A percentile compares a stretch with the other conserved stretches of the same genome.
Evolutionary conservation across 2,329 filamentous ascomycete species (phyloP).

Genomic region (Penicillium sp.): DNA sequence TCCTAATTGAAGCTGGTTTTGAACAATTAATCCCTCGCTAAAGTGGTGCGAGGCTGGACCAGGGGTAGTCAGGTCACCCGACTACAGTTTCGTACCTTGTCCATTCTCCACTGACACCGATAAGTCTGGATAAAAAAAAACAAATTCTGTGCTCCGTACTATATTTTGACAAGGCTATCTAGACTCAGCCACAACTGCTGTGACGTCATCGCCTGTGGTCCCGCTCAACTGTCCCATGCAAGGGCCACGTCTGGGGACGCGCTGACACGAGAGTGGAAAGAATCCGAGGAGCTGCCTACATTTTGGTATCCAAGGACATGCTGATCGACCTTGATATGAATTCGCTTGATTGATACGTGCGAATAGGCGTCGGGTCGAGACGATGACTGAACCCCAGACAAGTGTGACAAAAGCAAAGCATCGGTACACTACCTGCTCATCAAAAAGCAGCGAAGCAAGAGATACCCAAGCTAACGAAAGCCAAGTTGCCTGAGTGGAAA

Average conservation of each 20-base stretch:
- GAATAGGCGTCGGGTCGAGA: not conserved
- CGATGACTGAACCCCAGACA: not conserved
- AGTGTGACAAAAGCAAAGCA: not conserved
- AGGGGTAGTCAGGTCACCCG: not conserved
- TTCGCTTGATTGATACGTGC: not conserved
- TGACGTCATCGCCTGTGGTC: not conserved
- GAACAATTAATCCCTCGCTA: not conserved
- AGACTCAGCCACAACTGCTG: not conserved
- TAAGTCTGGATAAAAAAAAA: not conserved
- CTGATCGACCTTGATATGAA: not conserved
- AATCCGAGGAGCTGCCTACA: too few relatives aligned
- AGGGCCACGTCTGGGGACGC: not conserved
- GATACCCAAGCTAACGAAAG: not conserved
- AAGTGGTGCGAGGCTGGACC: not conserved
- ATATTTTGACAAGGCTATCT: not conserved
- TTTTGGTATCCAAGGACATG: not conserved
- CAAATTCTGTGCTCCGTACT: not conserved
- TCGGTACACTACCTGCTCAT: not conserved
- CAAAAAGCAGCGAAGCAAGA: not conserved
- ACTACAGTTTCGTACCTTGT: not conserved
- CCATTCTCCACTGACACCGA: not conserved
- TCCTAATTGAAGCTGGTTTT: not conserved
- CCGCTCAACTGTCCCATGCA: not conserved
- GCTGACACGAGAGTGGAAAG: not conserved
- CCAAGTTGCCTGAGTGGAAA: conserved; percentile 65